A percentile compares a stretch with the other conserved stretches of the same genome.
These are phyloP conservation scores for Vanderwaltozyma polyspora DNA, from an alignment of 805 yeast genomes.

Conservation along the genomic window DNA sequence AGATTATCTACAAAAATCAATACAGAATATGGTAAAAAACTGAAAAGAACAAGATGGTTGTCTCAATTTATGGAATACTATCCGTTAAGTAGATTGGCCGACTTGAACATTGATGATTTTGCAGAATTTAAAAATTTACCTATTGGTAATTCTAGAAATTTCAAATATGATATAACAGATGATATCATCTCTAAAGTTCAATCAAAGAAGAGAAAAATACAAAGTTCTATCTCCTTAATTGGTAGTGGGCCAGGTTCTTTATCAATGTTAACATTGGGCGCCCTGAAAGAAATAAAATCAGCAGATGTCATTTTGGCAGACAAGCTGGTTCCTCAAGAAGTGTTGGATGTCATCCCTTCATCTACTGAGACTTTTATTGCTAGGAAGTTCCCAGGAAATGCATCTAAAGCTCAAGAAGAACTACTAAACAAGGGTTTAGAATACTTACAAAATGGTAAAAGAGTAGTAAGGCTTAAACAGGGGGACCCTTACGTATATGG, in stretches of 20 bases:
- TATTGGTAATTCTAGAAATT: not conserved
- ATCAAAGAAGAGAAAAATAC: not conserved
- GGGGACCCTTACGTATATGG: slow-evolving; percentile 97
- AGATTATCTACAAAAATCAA: slow-evolving; percentile 48
- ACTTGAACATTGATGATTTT: slow-evolving; percentile 38
- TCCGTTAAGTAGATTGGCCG: slow-evolving; percentile 57
- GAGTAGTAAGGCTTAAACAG: slow-evolving; percentile 83
- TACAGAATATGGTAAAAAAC: slow-evolving; percentile 38
- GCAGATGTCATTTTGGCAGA: slow-evolving; percentile 87
- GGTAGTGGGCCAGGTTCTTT: slow-evolving; percentile 93
- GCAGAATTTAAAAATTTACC: slow-evolving; percentile 1
- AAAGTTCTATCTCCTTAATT: slow-evolving; percentile 65
- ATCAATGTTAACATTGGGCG: slow-evolving; percentile 73
- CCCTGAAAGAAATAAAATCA: slow-evolving; percentile 61
- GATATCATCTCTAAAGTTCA: no score
- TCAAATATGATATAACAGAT: not conserved
- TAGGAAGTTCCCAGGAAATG: slow-evolving; percentile 91
- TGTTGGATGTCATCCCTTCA: slow-evolving; percentile 69
- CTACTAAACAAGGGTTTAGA: slow-evolving; percentile 60
- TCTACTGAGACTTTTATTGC: slow-evolving; percentile 75
- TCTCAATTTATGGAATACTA: slow-evolving; percentile 85
- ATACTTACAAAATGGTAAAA: slow-evolving; percentile 51
- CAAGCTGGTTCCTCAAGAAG: slow-evolving; percentile 83
- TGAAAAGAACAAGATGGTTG: slow-evolving; percentile 69
- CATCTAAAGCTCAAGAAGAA: slow-evolving; percentile 86